A percentile compares a stretch with the other conserved stretches of the same genome.
Evolutionary conservation across 257 asterid species (phyloP).

Genomic region (Solanum lycopersicoides): DNA sequence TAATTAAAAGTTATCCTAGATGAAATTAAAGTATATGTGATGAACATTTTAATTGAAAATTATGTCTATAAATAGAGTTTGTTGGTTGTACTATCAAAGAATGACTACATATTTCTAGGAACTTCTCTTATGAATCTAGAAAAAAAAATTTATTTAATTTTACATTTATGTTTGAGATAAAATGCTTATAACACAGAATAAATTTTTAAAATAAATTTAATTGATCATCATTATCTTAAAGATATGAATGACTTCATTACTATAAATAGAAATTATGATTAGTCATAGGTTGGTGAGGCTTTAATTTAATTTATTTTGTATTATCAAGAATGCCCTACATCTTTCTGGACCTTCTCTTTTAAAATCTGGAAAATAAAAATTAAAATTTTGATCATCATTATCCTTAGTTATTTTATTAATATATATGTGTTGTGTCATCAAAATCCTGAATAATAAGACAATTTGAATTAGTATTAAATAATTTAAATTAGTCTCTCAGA

Average conservation of each 20-base stretch:
- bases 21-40: not conserved
- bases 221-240: not conserved
- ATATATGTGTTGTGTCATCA: too few species aligned
- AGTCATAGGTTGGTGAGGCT: not conserved
- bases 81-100: not conserved
- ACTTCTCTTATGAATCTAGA: not conserved
- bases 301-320: not conserved
- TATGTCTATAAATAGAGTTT: not conserved
- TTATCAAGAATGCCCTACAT: not conserved
- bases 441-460: too few species aligned
- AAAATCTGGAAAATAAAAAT: not conserved
- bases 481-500: too few species aligned
- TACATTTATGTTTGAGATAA: too few species aligned
- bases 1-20: not conserved
- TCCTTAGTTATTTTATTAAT: too few species aligned
- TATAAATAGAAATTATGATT: not conserved
- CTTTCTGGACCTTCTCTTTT: not conserved
- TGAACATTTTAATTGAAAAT: not conserved
- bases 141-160: not conserved
- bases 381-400: not conserved
- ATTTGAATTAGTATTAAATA: too few species aligned
- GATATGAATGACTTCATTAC: not conserved
- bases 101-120: not conserved
- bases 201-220: not conserved
- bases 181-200: too few species aligned